Conservation (phyloP, 805 yeast species). For the Sugiyamaella marilandica region DNA sequence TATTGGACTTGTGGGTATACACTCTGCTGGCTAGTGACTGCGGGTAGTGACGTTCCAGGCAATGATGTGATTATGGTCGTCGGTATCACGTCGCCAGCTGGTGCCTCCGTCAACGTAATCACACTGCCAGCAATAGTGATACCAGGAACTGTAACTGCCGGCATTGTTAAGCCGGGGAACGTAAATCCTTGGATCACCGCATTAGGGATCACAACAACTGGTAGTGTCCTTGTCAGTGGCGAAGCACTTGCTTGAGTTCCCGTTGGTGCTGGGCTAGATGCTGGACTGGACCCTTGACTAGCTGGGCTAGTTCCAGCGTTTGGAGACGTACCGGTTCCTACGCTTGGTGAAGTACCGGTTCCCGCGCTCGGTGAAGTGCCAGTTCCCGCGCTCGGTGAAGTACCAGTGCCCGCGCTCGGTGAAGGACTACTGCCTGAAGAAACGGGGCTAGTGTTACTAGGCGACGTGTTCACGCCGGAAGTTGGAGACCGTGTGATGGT, state of each 20-base stretch:
- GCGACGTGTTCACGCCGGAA: background rate
- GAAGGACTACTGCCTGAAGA: background rate
- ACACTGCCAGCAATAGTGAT: conserved; percentile 7
- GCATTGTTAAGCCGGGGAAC: conserved; percentile 18
- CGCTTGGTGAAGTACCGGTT: background rate
- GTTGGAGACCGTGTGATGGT: background rate
- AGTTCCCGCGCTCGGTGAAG: no score
- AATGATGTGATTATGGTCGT: background rate
- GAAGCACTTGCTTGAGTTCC: background rate
- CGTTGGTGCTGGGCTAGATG: background rate
- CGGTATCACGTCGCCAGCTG: background rate
- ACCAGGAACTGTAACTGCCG: conserved; percentile 12
- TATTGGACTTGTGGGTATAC: background rate
- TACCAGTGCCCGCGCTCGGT: no score
- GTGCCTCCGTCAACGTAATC: conserved; percentile 1
- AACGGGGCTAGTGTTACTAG: no score
- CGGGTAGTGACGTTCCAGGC: conserved; percentile 2
- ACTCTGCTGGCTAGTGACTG: background rate
- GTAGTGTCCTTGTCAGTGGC: background rate
- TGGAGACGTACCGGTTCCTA: conserved; percentile 4
- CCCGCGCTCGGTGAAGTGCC: no score
- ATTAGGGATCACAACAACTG: background rate
- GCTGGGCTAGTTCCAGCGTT: background rate
- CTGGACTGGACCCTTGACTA: background rate
- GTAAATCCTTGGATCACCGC: conserved; percentile 8